Evolutionary conservation across 2,329 filamentous ascomycete species (phyloP).

Genomic region (Exophiala viscosa): DNA sequence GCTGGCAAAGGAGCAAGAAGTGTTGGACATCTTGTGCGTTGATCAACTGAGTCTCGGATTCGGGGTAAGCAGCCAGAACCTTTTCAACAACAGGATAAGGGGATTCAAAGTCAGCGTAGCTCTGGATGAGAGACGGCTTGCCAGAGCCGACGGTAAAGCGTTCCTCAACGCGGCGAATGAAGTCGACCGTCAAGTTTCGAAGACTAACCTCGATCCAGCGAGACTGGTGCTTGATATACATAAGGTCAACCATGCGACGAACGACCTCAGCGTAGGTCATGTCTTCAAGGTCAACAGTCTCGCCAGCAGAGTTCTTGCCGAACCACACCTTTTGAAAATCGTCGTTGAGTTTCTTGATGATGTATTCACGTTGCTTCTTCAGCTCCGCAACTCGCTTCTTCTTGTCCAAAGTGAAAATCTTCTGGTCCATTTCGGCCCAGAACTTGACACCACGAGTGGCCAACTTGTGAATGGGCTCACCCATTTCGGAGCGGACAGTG

Average conservation of each 20-base stretch:
- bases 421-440: slow-evolving; percentile 98
- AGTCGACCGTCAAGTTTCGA: slow-evolving; percentile 80
- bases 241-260: slow-evolving; percentile 79
- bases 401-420: slow-evolving; percentile 95
- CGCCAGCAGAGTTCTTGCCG: slow-evolving; percentile 73
- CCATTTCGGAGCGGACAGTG: slow-evolving; percentile 97
- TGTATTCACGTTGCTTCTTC: slow-evolving; percentile 82
- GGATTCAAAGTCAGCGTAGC: slow-evolving; percentile 78
- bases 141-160: slow-evolving; percentile 75
- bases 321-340: slow-evolving; percentile 99
- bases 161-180: slow-evolving; percentile 94
- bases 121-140: slow-evolving; percentile 80
- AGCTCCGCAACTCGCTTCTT: slow-evolving; percentile 85
- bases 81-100: slow-evolving; percentile 75
- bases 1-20: slow-evolving; percentile 88
- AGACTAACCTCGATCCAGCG: slow-evolving; percentile 89
- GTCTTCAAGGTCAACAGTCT: slow-evolving; percentile 83
- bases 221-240: slow-evolving; percentile 85
- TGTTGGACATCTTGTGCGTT: slow-evolving; percentile 98
- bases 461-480: slow-evolving; percentile 97
- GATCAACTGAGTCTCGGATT: slow-evolving; percentile 85
- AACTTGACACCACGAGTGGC: slow-evolving; percentile 93
- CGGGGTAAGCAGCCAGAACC: slow-evolving; percentile 78
- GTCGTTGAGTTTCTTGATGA: slow-evolving; percentile 92
- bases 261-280: slow-evolving; percentile 93